These are phyloP conservation scores for Acrodontium crateriforme DNA, from an alignment of 2,329 filamentous ascomycete species.

Conservation along the genomic window DNA sequence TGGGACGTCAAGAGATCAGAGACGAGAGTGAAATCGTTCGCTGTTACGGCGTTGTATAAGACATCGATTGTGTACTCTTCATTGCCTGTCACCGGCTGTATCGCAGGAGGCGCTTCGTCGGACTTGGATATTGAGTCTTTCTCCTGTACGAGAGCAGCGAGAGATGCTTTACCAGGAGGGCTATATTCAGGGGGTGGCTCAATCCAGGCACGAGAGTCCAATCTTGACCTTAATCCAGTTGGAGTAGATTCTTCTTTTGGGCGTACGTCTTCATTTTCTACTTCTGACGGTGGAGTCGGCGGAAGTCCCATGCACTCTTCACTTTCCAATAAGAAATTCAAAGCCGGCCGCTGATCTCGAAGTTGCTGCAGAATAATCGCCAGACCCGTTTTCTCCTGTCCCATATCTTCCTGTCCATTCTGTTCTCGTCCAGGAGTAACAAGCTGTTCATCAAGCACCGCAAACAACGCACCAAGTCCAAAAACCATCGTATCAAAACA, in stretches of 20 bases:
- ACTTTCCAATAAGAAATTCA: conserved; percentile 10
- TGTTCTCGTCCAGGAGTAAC: too few species aligned
- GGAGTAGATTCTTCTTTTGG: background rate
- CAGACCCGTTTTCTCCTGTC: too few species aligned
- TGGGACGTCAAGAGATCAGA: conserved; percentile 8
- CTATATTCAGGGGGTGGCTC: conserved; percentile 19
- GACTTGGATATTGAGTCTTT: conserved; percentile 6
- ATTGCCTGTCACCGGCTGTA: conserved; percentile 4
- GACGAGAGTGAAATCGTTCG: conserved; percentile 10
- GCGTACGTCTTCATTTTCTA: too few species aligned
- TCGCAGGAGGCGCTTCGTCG: conserved; percentile 3
- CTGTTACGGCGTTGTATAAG: conserved; percentile 12
- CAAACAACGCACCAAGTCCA: too few species aligned
- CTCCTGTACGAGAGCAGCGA: conserved; percentile 6
- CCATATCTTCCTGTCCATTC: too few species aligned
- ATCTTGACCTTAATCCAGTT: conserved; percentile 12
- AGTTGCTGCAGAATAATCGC: conserved; percentile 10
- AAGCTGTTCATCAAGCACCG: too few species aligned
- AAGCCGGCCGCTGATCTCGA: conserved; percentile 8
- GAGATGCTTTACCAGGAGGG: conserved; percentile 5
- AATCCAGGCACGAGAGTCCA: conserved; percentile 13
- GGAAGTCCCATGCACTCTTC: conserved; percentile 3
- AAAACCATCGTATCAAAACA: too few species aligned
- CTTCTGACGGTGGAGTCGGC: conserved; percentile 10
- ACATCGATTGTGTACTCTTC: conserved; percentile 8